Evolutionary conservation across 257 asterid species (phyloP).

Genomic region (Rauvolfia tetraphylla): DNA sequence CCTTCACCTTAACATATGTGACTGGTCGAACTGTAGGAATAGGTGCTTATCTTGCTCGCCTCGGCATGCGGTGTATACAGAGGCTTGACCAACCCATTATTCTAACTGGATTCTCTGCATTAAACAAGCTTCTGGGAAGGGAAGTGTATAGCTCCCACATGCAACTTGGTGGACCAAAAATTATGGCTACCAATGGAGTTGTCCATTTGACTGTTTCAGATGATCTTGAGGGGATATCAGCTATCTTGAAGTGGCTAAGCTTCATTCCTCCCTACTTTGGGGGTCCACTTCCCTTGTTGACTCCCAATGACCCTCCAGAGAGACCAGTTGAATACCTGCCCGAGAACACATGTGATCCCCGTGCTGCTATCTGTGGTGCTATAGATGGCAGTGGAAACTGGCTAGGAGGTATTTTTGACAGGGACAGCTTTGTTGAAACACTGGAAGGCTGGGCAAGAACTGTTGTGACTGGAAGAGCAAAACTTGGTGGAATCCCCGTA

Average conservation of each 20-base stretch:
- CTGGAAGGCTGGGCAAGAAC: constrained; percentile 98
- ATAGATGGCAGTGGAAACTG: constrained; percentile 63
- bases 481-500: constrained; percentile 93
- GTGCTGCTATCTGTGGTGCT: constrained; percentile 82
- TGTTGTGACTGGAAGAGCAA: constrained; percentile 91
- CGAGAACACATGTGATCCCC: constrained; percentile 92
- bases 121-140: constrained; percentile 91
- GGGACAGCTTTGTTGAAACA: constrained; percentile 83
- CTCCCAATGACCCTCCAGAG: constrained; percentile 65
- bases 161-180: constrained; percentile 99
- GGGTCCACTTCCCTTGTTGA: constrained; percentile 81
- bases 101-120: constrained; percentile 93
- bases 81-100: constrained; percentile 94
- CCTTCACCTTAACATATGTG: constrained; percentile 88
- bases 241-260: constrained; percentile 89
- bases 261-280: constrained; percentile 80
- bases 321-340: constrained; percentile 75
- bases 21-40: constrained; percentile 96
- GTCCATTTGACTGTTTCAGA: constrained; percentile 94
- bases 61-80: constrained; percentile 97
- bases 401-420: constrained; percentile 93
- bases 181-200: constrained; percentile 95
- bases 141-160: constrained; percentile 98
- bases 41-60: constrained; percentile 97
- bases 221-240: constrained; percentile 93